Evolutionary conservation across 2,329 filamentous ascomycete species (phyloP).

Genomic region (Xylariaceae sp.): DNA sequence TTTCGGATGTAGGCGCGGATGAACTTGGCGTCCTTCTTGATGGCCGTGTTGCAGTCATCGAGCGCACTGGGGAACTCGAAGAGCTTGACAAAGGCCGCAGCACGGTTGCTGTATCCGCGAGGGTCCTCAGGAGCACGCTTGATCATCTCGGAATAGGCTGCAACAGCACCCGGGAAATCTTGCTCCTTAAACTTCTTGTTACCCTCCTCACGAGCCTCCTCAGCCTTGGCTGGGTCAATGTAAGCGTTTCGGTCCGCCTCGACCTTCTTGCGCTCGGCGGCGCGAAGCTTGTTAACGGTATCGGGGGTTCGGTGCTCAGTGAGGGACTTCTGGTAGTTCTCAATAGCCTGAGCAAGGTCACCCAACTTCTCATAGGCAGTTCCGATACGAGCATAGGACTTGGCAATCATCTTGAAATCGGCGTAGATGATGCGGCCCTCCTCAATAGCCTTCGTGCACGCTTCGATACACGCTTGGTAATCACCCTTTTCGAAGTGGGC

Average conservation of each 20-base stretch:
- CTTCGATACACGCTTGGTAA: conserved; percentile 78
- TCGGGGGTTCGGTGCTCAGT: conserved; percentile 97
- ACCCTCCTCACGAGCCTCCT: conserved; percentile 89
- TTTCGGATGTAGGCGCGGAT: conserved; percentile 96
- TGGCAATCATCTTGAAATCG: conserved; percentile 97
- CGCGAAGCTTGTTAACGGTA: conserved; percentile 84
- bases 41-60: conserved; percentile 85
- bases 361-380: conserved; percentile 88
- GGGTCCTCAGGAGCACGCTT: conserved; percentile 92
- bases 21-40: conserved; percentile 86
- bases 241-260: conserved; percentile 73
- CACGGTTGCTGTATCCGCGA: conserved; percentile 94
- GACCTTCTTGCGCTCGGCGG: conserved; percentile 80
- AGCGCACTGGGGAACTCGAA: conserved; percentile 92
- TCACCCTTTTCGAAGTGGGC: conserved; percentile 96
- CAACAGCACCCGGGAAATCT: conserved; percentile 92
- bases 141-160: conserved; percentile 92
- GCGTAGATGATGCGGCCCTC: conserved; percentile 85
- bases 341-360: conserved; percentile 72
- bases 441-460: conserved; percentile 81
- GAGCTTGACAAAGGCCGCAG: conserved; percentile 93
- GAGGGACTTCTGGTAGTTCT: conserved; percentile 87
- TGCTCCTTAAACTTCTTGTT: conserved; percentile 96
- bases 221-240: conserved; percentile 84
- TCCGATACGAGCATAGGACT: conserved; percentile 95